These are phyloP conservation scores for Malus sieversii DNA, from an alignment of 306 rosid genomes.

Conservation along the genomic window DNA sequence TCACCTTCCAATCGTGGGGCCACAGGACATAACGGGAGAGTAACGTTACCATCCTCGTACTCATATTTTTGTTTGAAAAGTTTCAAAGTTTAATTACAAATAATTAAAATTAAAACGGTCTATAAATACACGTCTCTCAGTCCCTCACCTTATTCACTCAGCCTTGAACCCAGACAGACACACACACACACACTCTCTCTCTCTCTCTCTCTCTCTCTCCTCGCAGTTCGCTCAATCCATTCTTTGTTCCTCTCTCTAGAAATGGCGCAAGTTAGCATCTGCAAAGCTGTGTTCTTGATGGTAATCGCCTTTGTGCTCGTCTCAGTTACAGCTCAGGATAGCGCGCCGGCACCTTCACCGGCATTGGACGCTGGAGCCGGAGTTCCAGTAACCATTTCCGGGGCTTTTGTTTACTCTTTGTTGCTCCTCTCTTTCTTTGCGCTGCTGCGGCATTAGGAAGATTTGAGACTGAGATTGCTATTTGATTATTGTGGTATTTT, in stretches of 20 bases:
- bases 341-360: conserved; percentile 41
- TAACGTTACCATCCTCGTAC: not conserved
- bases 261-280: conserved; percentile 40
- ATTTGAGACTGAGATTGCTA: not conserved
- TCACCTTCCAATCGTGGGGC: not conserved
- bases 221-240: not conserved
- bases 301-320: conserved; percentile 26
- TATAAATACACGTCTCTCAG: not conserved
- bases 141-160: not conserved
- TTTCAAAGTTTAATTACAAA: not conserved
- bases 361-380: conserved; percentile 41
- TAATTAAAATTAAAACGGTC: not conserved
- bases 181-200: not conserved
- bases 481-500: not conserved
- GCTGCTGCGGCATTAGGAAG: conserved; percentile 28
- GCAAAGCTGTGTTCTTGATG: conserved; percentile 24
- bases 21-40: conserved; percentile 4
- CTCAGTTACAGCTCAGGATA: conserved; percentile 24
- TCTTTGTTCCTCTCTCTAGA: not conserved
- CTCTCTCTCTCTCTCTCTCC: not conserved
- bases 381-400: conserved; percentile 24
- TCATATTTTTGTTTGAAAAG: not conserved
- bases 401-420: conserved; percentile 19
- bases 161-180: not conserved
- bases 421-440: conserved; percentile 31